phyloP scores from a whole-genome alignment of 2,329 filamentous ascomycete species.

The Verruconis gallopava region DNA sequence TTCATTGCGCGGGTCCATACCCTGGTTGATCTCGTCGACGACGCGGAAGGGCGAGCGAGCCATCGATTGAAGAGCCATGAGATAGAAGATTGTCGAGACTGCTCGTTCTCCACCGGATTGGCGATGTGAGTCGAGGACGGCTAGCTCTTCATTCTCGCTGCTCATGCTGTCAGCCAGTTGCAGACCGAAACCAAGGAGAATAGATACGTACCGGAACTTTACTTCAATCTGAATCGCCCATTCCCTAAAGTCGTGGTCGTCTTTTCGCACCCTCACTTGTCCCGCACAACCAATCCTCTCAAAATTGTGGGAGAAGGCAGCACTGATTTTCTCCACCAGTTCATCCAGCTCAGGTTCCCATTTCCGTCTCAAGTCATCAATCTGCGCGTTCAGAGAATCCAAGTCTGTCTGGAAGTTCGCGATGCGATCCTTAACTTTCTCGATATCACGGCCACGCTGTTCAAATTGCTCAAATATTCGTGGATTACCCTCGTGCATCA shows the following conservation, averaged over 20 bases:
- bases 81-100: conserved; percentile 95
- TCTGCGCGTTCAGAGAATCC: conserved; percentile 41
- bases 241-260: conserved; percentile 74
- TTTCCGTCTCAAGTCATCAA: conserved; percentile 50
- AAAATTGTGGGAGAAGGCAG: conserved; percentile 88
- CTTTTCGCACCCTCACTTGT: conserved; percentile 78
- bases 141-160: conserved; percentile 68
- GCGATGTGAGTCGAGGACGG: conserved; percentile 76
- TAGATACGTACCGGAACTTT: conserved; percentile 63
- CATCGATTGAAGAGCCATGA: conserved; percentile 92
- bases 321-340: conserved; percentile 69
- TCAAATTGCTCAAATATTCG: conserved; percentile 68
- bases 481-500: conserved; percentile 67
- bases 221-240: conserved; percentile 93
- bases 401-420: conserved; percentile 48
- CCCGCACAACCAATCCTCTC: conserved; percentile 88
- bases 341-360: conserved; percentile 80
- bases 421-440: conserved; percentile 44
- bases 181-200: background rate
- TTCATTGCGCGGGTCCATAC: conserved; percentile 98
- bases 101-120: conserved; percentile 94
- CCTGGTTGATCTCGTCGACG: conserved; percentile 98
- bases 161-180: background rate
- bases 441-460: conserved; percentile 38
- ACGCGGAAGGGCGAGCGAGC: conserved; percentile 93